Conservation (phyloP, 768 basidiomycete species). For the Phylloporus scabripes region DNA sequence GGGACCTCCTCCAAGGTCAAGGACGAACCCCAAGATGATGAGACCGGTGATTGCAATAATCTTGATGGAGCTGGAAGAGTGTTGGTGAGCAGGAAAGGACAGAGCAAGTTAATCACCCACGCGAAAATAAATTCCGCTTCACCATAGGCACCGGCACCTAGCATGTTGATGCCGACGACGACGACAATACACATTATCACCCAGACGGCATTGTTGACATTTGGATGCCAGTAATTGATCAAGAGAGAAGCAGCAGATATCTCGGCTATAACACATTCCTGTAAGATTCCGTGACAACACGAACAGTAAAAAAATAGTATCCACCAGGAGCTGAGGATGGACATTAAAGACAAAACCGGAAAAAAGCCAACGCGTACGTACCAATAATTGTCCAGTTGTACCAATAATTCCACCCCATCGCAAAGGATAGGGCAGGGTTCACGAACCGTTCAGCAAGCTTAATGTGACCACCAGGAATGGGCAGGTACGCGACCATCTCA, state of each 20-base stretch:
- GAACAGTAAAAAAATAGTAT: background rate
- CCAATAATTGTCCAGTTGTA: constrained; percentile 30
- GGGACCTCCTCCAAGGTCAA: constrained; percentile 89
- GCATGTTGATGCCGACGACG: constrained; percentile 68
- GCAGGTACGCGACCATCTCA: constrained; percentile 62
- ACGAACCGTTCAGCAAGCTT: constrained; percentile 79
- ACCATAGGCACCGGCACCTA: constrained; percentile 74
- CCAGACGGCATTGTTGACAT: constrained; percentile 68
- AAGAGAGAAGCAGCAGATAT: constrained; percentile 55
- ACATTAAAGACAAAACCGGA: background rate
- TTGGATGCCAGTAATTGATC: constrained; percentile 63
- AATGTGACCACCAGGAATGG: constrained; percentile 77
- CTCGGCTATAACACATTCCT: constrained; percentile 20
- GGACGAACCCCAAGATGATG: constrained; percentile 62
- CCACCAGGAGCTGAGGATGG: constrained; percentile 22
- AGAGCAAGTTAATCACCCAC: constrained; percentile 25
- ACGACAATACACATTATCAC: constrained; percentile 72
- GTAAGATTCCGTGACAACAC: background rate
- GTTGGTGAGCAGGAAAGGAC: background rate
- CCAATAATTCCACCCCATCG: constrained; percentile 56
- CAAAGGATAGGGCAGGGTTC: constrained; percentile 60
- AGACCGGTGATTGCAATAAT: constrained; percentile 77
- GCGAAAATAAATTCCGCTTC: constrained; percentile 87
- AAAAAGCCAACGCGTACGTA: background rate
- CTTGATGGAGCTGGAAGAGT: constrained; percentile 60